A percentile compares a stretch with the other conserved stretches of the same genome.
These are phyloP conservation scores for Murraya koenigii DNA, from an alignment of 345 rosid species.

Conservation along the genomic window DNA sequence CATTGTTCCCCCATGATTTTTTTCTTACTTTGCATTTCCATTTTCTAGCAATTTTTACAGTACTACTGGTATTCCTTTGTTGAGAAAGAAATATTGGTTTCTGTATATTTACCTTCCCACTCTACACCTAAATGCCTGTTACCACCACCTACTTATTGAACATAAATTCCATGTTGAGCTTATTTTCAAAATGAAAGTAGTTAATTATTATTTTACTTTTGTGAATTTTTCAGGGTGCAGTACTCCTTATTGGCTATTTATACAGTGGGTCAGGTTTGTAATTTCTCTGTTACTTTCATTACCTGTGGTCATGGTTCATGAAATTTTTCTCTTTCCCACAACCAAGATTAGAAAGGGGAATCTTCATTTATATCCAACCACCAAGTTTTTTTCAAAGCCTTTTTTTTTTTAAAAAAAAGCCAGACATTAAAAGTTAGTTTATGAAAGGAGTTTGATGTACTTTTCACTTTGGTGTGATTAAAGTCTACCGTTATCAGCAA, in stretches of 20 bases:
- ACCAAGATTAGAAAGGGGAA: not conserved
- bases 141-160: not conserved
- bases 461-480: not conserved
- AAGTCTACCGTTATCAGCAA: not conserved
- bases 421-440: not conserved
- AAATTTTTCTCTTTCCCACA: not conserved
- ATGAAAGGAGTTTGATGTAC: not conserved
- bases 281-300: conserved; percentile 11
- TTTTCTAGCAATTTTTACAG: not conserved
- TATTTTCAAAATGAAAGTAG: not conserved
- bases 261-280: conserved; percentile 58
- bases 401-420: not conserved
- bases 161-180: not conserved
- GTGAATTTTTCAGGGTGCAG: conserved; percentile 57
- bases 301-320: not conserved
- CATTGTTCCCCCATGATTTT: not conserved
- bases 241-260: conserved; percentile 51
- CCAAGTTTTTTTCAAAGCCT: not conserved
- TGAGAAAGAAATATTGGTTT: not conserved
- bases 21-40: not conserved
- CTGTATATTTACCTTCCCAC: not conserved
- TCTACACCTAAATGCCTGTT: not conserved
- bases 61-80: not conserved
- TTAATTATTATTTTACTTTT: conserved; percentile 14
- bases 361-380: not conserved